These are phyloP conservation scores for Tilletia caries DNA, from an alignment of 1,284 basidiomycete species.

Conservation along the genomic window DNA sequence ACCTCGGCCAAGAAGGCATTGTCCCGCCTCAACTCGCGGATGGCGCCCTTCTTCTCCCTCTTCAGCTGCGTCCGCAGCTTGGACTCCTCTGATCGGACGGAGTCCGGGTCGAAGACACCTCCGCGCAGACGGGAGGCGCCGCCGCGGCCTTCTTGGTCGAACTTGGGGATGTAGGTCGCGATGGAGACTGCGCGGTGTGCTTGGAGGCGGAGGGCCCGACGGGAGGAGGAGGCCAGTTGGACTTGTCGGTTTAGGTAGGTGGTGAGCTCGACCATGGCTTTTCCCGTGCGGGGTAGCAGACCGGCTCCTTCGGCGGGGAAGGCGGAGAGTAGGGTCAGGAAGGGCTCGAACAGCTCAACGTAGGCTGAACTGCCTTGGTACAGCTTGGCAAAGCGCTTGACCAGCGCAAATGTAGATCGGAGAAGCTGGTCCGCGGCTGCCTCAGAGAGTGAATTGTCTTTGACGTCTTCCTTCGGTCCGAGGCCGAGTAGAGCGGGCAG, in stretches of 20 bases:
- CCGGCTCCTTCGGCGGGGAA: constrained; percentile 5
- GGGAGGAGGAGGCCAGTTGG: constrained; percentile 68
- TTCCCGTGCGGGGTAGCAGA: neutral
- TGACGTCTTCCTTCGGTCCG: neutral
- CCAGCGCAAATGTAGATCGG: constrained; percentile 26
- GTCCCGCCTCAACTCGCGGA: constrained; percentile 93
- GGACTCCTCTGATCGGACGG: constrained; percentile 79
- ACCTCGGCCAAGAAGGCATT: constrained; percentile 79
- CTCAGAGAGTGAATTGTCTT: constrained; percentile 9
- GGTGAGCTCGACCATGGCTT: neutral
- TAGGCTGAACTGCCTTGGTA: constrained; percentile 42
- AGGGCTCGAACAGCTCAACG: constrained; percentile 47
- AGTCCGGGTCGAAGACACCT: constrained; percentile 71
- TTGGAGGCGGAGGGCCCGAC: constrained; percentile 79
- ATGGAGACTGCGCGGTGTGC: constrained; percentile 95
- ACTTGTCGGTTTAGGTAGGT: constrained; percentile 59
- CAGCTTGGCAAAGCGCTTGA: constrained; percentile 33
- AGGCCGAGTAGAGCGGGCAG: constrained; percentile 24
- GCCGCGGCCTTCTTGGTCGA: constrained; percentile 65
- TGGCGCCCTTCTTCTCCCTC: constrained; percentile 94
- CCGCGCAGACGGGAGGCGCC: constrained; percentile 12
- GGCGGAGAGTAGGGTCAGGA: constrained; percentile 15
- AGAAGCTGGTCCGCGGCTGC: constrained; percentile 24
- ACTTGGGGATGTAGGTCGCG: constrained; percentile 86
- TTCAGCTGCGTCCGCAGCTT: constrained; percentile 88